Evolutionary conservation across 192 early-diverging fungal genomes (phyloP).

Genomic region (Obelidium mucronatum): DNA sequence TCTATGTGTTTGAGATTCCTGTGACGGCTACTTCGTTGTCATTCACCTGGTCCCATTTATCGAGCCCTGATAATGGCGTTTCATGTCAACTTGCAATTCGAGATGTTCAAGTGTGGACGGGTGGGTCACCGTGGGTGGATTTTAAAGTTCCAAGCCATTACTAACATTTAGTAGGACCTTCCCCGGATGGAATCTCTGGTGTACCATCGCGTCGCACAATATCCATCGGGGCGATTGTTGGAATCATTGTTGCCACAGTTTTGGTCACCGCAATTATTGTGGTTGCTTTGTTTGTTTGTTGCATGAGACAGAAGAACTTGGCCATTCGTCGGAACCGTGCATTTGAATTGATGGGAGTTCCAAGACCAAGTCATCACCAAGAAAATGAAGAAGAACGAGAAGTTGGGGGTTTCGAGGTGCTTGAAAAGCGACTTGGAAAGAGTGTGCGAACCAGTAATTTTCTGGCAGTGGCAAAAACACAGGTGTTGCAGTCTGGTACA

Average conservation of each 20-base stretch:
- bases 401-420: conserved; percentile 7
- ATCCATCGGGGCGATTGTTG: not conserved
- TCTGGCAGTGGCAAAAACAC: not conserved
- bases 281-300: not conserved
- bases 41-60: not conserved
- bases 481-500: too few species aligned
- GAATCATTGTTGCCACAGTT: conserved; percentile 6
- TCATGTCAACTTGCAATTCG: conserved; percentile 7
- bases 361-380: not conserved
- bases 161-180: not conserved
- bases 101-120: conserved; percentile 28
- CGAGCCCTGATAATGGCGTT: conserved; percentile 10
- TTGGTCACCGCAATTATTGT: not conserved
- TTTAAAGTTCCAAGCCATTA: not conserved
- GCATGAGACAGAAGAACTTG: conserved; percentile 14
- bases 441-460: conserved; percentile 6
- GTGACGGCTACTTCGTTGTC: conserved; percentile 23
- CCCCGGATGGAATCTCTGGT: conserved; percentile 1
- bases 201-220: not conserved
- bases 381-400: not conserved
- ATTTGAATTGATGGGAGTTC: not conserved
- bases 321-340: not conserved
- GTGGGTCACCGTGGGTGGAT: not conserved
- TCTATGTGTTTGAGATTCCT: conserved; percentile 30
- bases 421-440: not conserved